Conservation (phyloP, 768 basidiomycete species). For the Rhizopogon salebrosus region DNA sequence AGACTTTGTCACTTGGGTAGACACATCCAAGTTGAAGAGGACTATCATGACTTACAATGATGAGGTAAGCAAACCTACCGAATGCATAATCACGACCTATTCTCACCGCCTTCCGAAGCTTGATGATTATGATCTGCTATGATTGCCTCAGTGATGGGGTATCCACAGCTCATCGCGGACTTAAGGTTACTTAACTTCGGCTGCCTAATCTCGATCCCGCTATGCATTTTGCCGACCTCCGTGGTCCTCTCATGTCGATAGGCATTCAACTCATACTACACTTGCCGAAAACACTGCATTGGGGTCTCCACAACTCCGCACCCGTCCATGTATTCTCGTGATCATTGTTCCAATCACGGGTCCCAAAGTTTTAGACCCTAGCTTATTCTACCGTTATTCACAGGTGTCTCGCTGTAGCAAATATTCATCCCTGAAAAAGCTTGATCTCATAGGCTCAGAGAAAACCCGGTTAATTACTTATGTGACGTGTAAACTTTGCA, state of each 20-base stretch:
- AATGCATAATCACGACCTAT: not conserved
- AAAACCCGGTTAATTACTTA: too few relatives aligned
- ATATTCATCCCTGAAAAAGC: too few relatives aligned
- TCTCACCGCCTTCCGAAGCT: conserved; percentile 46
- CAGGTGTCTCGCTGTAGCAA: too few relatives aligned
- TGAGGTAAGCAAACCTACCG: conserved; percentile 50
- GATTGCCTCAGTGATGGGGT: conserved; percentile 12
- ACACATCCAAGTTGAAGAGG: conserved; percentile 93
- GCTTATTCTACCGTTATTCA: too few relatives aligned
- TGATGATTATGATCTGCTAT: conserved; percentile 91
- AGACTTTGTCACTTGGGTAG: conserved; percentile 99
- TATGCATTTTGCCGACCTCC: too few relatives aligned
- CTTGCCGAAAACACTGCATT: not conserved
- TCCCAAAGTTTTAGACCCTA: not conserved
- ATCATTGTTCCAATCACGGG: not conserved
- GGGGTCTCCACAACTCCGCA: not conserved
- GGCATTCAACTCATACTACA: not conserved
- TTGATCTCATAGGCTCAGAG: too few relatives aligned
- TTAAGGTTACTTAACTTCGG: not conserved
- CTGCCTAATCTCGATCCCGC: not conserved
- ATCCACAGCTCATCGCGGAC: not conserved
- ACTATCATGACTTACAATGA: conserved; percentile 96
- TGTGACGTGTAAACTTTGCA: too few relatives aligned
- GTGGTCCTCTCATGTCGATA: not conserved
- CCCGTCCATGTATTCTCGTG: not conserved